These are phyloP conservation scores for Ocimum tenuiflorum DNA, from an alignment of 257 asterid species.

Conservation along the genomic window DNA sequence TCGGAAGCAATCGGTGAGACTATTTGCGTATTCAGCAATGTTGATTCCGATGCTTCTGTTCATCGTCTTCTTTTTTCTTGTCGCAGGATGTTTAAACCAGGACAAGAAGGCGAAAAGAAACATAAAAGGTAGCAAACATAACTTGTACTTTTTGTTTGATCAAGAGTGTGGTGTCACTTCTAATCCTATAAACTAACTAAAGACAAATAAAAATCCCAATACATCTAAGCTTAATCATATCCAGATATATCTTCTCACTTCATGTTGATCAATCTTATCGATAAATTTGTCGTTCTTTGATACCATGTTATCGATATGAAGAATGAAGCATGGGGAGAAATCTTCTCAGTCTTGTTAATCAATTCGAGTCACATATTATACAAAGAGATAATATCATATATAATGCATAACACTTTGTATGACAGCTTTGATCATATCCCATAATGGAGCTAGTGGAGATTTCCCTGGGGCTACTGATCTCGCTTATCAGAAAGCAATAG, in stretches of 20 bases:
- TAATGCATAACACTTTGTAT: no score
- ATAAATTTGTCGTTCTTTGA: no score
- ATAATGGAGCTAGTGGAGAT: constrained; percentile 91
- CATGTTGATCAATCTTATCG: no score
- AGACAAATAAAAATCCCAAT: no score
- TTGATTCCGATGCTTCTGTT: not conserved
- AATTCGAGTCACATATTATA: no score
- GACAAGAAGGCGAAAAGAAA: constrained; percentile 46
- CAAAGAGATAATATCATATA: no score
- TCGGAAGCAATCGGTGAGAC: constrained; percentile 70
- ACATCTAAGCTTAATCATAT: no score
- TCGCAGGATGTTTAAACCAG: constrained; percentile 61
- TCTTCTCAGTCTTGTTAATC: no score
- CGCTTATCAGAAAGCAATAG: constrained; percentile 82
- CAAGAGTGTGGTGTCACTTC: not conserved
- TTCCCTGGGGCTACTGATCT: constrained; percentile 78
- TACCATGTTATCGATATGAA: no score
- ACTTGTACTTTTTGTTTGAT: not conserved
- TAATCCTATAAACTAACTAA: no score
- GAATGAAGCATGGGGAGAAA: no score
- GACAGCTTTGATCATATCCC: constrained; percentile 62
- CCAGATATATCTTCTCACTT: no score
- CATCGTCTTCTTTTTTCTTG: not conserved
- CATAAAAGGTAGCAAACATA: constrained; percentile 36
- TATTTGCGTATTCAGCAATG: not conserved